Conservation (phyloP, 2,329 filamentous ascomycete species). For the Lachnellula arida region DNA sequence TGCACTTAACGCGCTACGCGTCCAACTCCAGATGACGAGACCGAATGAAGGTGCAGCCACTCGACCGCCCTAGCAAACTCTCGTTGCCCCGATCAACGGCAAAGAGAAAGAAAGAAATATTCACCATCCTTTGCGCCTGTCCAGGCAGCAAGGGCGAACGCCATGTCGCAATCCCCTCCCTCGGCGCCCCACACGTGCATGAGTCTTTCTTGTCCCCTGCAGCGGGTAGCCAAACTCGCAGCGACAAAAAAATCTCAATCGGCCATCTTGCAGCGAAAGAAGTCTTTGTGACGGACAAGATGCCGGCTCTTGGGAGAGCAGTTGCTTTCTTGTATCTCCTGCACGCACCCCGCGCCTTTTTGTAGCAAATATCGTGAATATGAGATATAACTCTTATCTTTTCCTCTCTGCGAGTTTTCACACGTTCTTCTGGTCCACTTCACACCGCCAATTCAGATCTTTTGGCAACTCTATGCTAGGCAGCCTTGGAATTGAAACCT, state of each 20-base stretch:
- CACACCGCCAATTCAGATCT: constrained; percentile 20
- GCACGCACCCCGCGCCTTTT: constrained; percentile 19
- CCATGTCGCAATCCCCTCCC: constrained; percentile 4
- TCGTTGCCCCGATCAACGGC: constrained; percentile 15
- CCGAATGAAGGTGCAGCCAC: constrained; percentile 17
- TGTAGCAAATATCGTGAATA: constrained; percentile 11
- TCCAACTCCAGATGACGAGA: constrained; percentile 2
- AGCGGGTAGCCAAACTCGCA: constrained; percentile 4
- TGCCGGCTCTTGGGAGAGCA: background rate
- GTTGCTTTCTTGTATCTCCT: constrained; percentile 7
- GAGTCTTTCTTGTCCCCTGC: constrained; percentile 7
- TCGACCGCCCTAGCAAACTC: constrained; percentile 2
- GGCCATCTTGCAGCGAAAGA: constrained; percentile 15
- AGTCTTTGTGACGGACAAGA: constrained; percentile 17
- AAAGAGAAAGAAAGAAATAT: constrained; percentile 1
- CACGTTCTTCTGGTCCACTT: constrained; percentile 9
- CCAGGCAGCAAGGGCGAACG: constrained; percentile 11
- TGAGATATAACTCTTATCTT: constrained; percentile 15
- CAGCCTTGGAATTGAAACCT: constrained; percentile 1
- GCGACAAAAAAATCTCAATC: background rate
- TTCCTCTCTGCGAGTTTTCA: constrained; percentile 16
- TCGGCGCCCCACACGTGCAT: constrained; percentile 11
- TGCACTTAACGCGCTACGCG: constrained; percentile 25
- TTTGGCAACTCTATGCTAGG: background rate
- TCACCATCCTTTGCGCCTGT: background rate